Evolutionary conservation across 2,329 filamentous ascomycete genomes (phyloP).

Genomic region (Gliomastix tumulicola): DNA sequence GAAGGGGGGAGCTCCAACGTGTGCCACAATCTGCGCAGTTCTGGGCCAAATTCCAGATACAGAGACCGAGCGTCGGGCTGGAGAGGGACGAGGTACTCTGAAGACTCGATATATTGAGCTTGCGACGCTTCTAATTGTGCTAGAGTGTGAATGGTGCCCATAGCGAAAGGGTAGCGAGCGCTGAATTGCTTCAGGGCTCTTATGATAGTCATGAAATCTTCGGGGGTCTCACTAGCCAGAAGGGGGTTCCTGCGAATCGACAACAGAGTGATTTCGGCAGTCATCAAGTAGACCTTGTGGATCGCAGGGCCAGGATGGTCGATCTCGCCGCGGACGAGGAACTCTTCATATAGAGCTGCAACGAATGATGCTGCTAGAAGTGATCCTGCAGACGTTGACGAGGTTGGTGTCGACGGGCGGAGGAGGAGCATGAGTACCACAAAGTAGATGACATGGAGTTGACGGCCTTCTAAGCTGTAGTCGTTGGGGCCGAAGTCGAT

Average conservation of each 20-base stretch:
- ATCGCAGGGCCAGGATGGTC: background rate
- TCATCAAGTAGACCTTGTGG: background rate
- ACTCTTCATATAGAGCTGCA: background rate
- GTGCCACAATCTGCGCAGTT: background rate
- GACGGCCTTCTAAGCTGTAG: background rate
- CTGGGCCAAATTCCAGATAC: background rate
- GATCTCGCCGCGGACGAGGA: background rate
- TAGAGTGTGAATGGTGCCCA: background rate
- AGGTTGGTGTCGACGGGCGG: background rate
- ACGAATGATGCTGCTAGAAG: background rate
- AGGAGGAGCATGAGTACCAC: background rate
- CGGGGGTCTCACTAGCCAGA: background rate
- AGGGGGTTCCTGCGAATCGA: background rate
- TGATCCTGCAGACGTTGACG: too few species aligned
- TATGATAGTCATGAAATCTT: background rate
- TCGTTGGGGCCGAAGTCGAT: background rate
- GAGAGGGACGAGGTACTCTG: background rate
- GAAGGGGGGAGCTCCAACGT: too few species aligned
- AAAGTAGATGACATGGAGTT: background rate
- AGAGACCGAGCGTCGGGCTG: background rate
- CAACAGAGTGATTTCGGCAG: background rate
- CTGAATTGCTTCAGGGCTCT: background rate
- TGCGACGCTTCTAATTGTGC: background rate
- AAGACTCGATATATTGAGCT: background rate
- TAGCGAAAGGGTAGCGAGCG: background rate